Evolutionary conservation across 2,329 filamentous ascomycete genomes (phyloP).

Genomic region (Talaromyces sp.): DNA sequence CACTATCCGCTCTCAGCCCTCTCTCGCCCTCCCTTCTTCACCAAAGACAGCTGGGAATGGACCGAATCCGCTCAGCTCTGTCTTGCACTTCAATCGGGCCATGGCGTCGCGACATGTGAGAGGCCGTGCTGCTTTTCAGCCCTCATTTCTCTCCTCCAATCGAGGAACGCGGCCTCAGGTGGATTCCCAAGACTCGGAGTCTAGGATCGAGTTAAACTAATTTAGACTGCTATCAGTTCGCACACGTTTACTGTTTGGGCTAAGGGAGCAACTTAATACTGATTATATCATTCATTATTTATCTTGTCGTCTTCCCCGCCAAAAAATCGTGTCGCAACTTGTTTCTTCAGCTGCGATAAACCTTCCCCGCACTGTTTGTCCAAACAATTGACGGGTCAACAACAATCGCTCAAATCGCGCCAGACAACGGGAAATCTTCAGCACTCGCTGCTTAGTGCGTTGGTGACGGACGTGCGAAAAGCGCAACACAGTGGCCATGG

Average conservation of each 20-base stretch:
- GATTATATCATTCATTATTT: not conserved
- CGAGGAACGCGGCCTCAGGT: not conserved
- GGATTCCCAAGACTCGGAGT: not conserved
- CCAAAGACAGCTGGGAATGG: not conserved
- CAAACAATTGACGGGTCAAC: not conserved
- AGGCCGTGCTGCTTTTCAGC: not conserved
- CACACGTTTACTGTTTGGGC: not conserved
- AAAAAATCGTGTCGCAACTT: not conserved
- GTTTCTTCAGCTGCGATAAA: not conserved
- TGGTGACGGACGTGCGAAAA: not conserved
- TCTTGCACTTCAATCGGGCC: not conserved
- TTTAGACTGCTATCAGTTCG: not conserved
- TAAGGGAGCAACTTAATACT: not conserved
- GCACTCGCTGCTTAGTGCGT: not conserved
- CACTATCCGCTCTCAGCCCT: not conserved
- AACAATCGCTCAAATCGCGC: not conserved
- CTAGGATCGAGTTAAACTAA: not conserved
- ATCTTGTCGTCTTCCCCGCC: not conserved
- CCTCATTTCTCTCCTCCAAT: not conserved
- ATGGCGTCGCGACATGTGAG: not conserved
- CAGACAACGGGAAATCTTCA: not conserved
- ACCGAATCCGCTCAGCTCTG: not conserved
- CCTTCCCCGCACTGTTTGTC: not conserved
- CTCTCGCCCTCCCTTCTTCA: not conserved
- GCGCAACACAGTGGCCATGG: constrained; percentile 16